Percentiles rank a stretch among this genome's conserved stretches.
phyloP scores from a whole-genome alignment of 2,329 filamentous ascomycete species.

The Penicillium paneum region DNA sequence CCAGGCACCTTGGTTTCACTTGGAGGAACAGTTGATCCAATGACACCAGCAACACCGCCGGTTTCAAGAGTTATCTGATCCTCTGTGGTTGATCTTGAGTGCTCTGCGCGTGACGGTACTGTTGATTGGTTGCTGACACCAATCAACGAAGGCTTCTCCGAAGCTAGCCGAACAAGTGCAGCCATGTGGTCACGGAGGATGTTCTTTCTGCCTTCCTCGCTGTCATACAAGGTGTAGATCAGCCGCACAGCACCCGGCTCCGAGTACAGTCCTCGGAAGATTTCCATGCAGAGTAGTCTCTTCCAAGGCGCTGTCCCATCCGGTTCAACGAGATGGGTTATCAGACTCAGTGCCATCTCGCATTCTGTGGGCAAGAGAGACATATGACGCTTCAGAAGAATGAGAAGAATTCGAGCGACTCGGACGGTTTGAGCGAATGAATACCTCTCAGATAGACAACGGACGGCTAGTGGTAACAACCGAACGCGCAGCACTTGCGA shows the following conservation, averaged over 20 bases:
- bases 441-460: conserved; percentile 71
- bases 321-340: conserved; percentile 84
- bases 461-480: conserved; percentile 79
- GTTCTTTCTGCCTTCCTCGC: conserved; percentile 65
- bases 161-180: conserved; percentile 85
- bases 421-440: conserved; percentile 80
- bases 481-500: conserved; percentile 71
- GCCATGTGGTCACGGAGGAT: conserved; percentile 80
- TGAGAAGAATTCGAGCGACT: conserved; percentile 76
- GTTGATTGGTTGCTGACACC: conserved; percentile 87
- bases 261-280: conserved; percentile 80
- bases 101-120: conserved; percentile 63
- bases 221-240: conserved; percentile 78
- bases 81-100: conserved; percentile 56
- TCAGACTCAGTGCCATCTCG: conserved; percentile 73
- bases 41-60: conserved; percentile 81
- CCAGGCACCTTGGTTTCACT: conserved; percentile 66
- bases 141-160: conserved; percentile 84
- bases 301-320: conserved; percentile 79
- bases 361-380: conserved; percentile 72
- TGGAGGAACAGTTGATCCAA: conserved; percentile 66
- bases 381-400: conserved; percentile 75
- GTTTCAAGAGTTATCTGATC: conserved; percentile 90
- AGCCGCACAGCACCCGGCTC: conserved; percentile 74
- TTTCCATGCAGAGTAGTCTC: conserved; percentile 82